A percentile compares a stretch with the other conserved stretches of the same genome.
These are phyloP conservation scores for Cladosporium sp. DNA, from an alignment of 2,329 filamentous ascomycete genomes.

Conservation along the genomic window DNA sequence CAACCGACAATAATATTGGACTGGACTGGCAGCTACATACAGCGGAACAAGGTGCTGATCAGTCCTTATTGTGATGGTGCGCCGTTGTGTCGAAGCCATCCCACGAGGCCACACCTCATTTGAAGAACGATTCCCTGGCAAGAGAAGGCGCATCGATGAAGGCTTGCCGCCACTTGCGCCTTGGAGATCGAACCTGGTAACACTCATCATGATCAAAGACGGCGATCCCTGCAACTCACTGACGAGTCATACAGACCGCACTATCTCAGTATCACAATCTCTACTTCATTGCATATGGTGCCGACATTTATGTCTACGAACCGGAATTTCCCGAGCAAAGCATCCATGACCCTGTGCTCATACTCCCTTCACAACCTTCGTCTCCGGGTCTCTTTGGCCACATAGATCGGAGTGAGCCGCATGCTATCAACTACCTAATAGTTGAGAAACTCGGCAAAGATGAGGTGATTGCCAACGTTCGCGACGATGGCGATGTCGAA, in stretches of 20 bases:
- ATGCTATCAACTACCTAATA: constrained; percentile 43
- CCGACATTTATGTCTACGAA: constrained; percentile 39
- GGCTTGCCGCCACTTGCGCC: constrained; percentile 8
- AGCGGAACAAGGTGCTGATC: too few species aligned
- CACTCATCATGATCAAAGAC: too few species aligned
- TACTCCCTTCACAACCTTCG: constrained; percentile 37
- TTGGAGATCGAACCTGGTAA: constrained; percentile 9
- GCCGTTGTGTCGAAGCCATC: constrained; percentile 9
- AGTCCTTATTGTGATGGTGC: constrained; percentile 3
- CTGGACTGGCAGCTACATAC: too few species aligned
- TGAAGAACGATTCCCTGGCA: constrained; percentile 25
- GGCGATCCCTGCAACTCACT: too few species aligned
- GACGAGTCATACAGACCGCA: constrained; percentile 32
- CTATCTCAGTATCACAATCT: constrained; percentile 44
- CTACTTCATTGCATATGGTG: constrained; percentile 44
- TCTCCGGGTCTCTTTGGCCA: constrained; percentile 26
- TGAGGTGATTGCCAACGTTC: constrained; percentile 47
- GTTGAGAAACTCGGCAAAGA: constrained; percentile 43
- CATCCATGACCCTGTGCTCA: constrained; percentile 35
- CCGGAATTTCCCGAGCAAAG: constrained; percentile 42
- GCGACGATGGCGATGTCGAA: constrained; percentile 56
- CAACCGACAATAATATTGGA: too few species aligned
- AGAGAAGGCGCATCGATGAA: constrained; percentile 17
- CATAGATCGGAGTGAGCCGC: constrained; percentile 36
- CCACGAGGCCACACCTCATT: constrained; percentile 19